A percentile compares a stretch with the other conserved stretches of the same genome.
Conservation (phyloP, 2,329 filamentous ascomycete genomes). For the Byssothecium circinans region DNA sequence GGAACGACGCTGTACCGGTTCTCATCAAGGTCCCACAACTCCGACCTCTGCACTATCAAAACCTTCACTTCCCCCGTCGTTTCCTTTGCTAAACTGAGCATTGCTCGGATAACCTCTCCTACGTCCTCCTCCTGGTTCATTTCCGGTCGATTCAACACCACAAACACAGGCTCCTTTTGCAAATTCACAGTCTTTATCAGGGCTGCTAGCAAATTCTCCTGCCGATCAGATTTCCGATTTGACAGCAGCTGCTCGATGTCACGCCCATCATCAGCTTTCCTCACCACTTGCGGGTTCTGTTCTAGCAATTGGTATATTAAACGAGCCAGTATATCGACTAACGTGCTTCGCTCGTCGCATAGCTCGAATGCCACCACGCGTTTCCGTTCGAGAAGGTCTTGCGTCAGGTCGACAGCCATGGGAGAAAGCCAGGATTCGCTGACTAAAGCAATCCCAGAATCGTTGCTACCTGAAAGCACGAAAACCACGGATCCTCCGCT, state of each 20-base stretch:
- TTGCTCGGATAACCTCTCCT: not conserved
- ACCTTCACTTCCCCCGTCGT: slow-evolving; percentile 1
- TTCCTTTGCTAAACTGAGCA: not conserved
- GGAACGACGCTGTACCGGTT: not conserved
- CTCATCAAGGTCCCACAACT: slow-evolving; percentile 1
- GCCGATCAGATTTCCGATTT: not conserved
- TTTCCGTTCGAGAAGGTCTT: not conserved
- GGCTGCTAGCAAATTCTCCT: slow-evolving; percentile 55
- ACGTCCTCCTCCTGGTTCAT: not conserved
- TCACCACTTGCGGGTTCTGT: slow-evolving; percentile 1
- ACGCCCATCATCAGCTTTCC: slow-evolving; percentile 7
- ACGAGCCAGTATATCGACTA: not conserved
- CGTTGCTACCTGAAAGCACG: slow-evolving; percentile 6
- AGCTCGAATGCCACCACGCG: slow-evolving; percentile 7
- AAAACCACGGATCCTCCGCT: slow-evolving; percentile 1
- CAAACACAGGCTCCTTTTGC: slow-evolving; percentile 1
- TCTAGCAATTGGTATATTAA: slow-evolving; percentile 9
- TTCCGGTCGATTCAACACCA: slow-evolving; percentile 1
- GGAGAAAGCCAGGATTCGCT: slow-evolving; percentile 11
- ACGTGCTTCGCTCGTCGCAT: slow-evolving; percentile 3
- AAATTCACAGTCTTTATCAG: slow-evolving; percentile 82
- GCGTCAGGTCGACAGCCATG: slow-evolving; percentile 5
- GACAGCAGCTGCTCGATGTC: slow-evolving; percentile 1
- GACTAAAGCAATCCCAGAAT: slow-evolving; percentile 1
- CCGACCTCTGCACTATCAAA: not conserved